Evolutionary conservation across 441 rosid species (phyloP), one percentile per base, ranked within the genome.

Genomic region (Corymbia calophylla): DNA sequence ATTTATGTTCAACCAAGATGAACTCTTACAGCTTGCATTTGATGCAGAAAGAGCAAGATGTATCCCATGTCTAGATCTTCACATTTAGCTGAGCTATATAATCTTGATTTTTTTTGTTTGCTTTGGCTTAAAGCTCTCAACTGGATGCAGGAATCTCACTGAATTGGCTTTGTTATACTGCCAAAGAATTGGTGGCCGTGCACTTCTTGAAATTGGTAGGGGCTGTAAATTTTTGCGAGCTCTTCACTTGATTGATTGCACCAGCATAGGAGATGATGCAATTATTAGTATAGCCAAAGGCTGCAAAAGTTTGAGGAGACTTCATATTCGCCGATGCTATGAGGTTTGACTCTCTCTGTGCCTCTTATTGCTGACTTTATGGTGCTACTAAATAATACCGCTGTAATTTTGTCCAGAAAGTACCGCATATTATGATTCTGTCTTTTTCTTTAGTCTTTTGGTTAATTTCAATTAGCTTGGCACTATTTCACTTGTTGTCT

Each of bases 171-270:
- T 97, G 92, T 91, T 96, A 90, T 97, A 95, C 91, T 97, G 98
- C 94, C 99, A 97, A 93, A 93, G 96, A 91, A 93, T 97, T 55
- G 94, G 98, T 80, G 92, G 93, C 93, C 85, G 92, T 51, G 99
- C 97, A 88, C 95, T 97, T 91, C 88, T 92, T 48, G 96, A 94
- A 92, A 92, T 97, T 93, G 99, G 99, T 85, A 94, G 92, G 88
- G 98, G 97, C 73, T 97, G 99, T 89, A 94, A 94, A 91, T 93
- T 93, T 91, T 90, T 97, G 92, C 97, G 94, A 92, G 93, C 95
- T 58, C 98, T 97, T 92, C 97, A 96, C 91, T 94, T 97, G 94
- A 97, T 96, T 32, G 99, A 97, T 92, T 97, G 99, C 92, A 93
- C 97, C 85, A 91, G 94, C 89, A 94, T 97, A 88, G 99, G 97